Evolutionary conservation across 2,329 filamentous ascomycete species (phyloP), one percentile per base, ranked within the genome.

Genomic region (Beauveria brongniartii): DNA sequence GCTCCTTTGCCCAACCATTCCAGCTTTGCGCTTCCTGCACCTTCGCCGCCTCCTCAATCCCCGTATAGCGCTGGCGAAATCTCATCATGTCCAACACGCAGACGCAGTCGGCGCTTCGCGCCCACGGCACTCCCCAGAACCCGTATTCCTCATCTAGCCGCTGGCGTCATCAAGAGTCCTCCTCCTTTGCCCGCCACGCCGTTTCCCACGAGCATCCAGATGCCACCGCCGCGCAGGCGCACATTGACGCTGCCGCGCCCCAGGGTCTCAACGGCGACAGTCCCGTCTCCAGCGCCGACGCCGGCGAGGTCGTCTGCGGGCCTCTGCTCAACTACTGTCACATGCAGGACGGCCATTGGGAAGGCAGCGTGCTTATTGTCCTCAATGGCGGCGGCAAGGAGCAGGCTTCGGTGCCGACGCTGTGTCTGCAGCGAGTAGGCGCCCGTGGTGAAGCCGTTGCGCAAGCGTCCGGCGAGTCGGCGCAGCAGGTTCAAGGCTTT

Each of bases 351-450:
- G 81, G 80, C 30, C 76, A 75, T 46, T 97, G 93, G 92, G 80
- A 90, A 67, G 92, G 93, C 62, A 96, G 91, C 71, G 89, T 96
- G 8, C 77, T 97, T 67, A 77, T 97, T 55, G 91, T 97, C 57
- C 89, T 88, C 18, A 86, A 82, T 56, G 89, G 91, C 5, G 89
- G 89, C 26, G 85, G 81, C 62, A 75, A 83, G 68, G 77, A 78
- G 22, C 81, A 84, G 64, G 80, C 82, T 1, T 71, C 78, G 57
- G 76, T 81, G 64, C 85, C 95, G 46, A 78, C 79, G 28, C 73
- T 93, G 65, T 74, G 75, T 20, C 68, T 86, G 56, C 82, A 81
- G 40, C 75, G 74, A 40, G 73, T 73, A n/a, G 73, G 68, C 37
- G 67, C 70, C 37, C 62, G 63, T n/a, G 68, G 70, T 20, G 61